Base-by-base conservation (phyloP, 78 protist genomes). In the Polysphondylium violaceum region DNA sequence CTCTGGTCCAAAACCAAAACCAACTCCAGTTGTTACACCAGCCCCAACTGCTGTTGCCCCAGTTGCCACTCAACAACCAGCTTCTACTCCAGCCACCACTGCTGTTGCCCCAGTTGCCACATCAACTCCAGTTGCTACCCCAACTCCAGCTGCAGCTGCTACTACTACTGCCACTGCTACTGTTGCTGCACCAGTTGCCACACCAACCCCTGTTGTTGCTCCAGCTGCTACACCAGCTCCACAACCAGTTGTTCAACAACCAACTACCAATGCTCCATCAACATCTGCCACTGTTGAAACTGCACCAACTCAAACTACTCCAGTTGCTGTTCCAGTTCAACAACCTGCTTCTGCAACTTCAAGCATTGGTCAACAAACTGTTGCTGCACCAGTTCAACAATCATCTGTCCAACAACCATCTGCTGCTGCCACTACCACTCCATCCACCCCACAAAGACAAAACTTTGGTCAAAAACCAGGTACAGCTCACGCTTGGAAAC, bases 401-500 rank as follows among this genome's bases (percentile, higher is more conserved):
- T 23, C 59, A 50, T 59, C 29, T 14, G 55, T 19, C 2, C 74
- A 25, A 47, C 74, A 0, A 36, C 31, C 38, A 29, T n/a, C n/a
- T n/a, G 55, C 50, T n/a, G 64, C 86, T 19, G 56, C 25, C 11
- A 23, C 88, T 3, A 0, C 35, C 0, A 12, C 35, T 19, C 9
- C 35, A 35, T 3, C 71, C 0, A 43, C 31, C 23, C 85, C 36
- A 61, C 74, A 44, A 53, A 74, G 91, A 56, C 60, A 29, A 56
- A 83, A 68, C 73, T 83, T 83, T 69, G 91, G 91, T 43, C 36
- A 56, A 25, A 83, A 83, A 74, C 91, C 91, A 83, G 91, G 91
- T 43, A 69, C 55, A 43, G 69, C 91, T 4, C 91, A 83, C 25
- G 53, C 91, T 35, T 83, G 91, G 91, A 83, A 83, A 44, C 79